Evolutionary conservation across 2,329 filamentous ascomycete species (phyloP).

Genomic region (Geosmithia morbida): DNA sequence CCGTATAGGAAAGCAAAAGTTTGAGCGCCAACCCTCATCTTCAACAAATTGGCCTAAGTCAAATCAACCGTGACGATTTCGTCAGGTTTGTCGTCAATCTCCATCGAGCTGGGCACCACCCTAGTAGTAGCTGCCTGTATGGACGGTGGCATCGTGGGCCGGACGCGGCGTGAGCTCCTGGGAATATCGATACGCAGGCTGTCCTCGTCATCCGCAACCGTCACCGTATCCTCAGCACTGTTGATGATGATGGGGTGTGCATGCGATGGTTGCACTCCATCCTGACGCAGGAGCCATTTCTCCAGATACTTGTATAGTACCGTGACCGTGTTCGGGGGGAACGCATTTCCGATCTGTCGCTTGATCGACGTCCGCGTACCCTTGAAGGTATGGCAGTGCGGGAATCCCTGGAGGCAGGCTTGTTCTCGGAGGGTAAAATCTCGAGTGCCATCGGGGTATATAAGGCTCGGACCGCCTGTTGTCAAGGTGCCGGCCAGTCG

Average conservation of each 20-base stretch:
- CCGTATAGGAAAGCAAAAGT: too few species aligned
- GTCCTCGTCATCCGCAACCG: slow-evolving; percentile 1
- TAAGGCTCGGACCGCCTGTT: slow-evolving; percentile 44
- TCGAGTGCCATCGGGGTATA: slow-evolving; percentile 50
- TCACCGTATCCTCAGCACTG: not conserved
- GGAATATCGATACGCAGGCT: not conserved
- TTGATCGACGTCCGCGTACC: slow-evolving; percentile 25
- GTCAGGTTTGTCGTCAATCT: not conserved
- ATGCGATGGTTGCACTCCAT: slow-evolving; percentile 15
- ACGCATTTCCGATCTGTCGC: slow-evolving; percentile 67
- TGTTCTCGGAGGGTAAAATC: slow-evolving; percentile 54
- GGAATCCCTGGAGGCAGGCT: slow-evolving; percentile 58
- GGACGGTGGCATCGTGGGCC: not conserved
- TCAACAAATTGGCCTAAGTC: not conserved
- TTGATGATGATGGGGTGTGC: not conserved
- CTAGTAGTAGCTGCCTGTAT: not conserved
- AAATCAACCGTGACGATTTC: not conserved
- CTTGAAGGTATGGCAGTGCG: slow-evolving; percentile 41
- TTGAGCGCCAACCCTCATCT: too few species aligned
- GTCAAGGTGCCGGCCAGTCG: slow-evolving; percentile 46
- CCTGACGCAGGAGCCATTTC: slow-evolving; percentile 27
- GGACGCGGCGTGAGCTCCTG: not conserved
- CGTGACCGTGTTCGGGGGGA: slow-evolving; percentile 46
- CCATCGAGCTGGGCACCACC: not conserved
- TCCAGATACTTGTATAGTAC: slow-evolving; percentile 33